Base-by-base conservation (phyloP, 2,329 filamentous ascomycete species). In the Geosmithia morbida region DNA sequence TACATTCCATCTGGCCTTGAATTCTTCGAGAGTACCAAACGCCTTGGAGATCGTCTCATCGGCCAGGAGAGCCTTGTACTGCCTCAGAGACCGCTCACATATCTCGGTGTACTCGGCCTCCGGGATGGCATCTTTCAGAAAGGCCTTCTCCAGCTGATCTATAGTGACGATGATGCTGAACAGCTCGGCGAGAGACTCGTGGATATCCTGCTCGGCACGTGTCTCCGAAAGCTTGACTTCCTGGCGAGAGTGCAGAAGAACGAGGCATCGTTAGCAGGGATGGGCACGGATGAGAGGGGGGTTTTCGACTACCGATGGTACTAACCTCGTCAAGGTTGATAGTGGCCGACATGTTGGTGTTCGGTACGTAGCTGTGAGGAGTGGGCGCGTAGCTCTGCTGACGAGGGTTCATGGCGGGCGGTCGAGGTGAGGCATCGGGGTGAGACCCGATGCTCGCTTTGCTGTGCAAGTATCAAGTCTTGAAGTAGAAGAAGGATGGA, bases 141-240 rank as follows among this genome's bases (percentile, higher is more conserved):
- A 98, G 1, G 90, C 94, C 63, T 94, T 95, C 59, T 98, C 92
- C 2, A 98, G 77, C 53, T 94, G 88, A 61, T 98, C 92, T 2
- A 98, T 72, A 0, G 92, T 97, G 51, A 96, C 78, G 39, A 98
- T 90, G 54, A 98, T 97, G 67, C 89, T 95, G 66, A 97, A 98
- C 20, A 98, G 82, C 66, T 98, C 92, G 48, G 90, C 92, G 14
- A 98, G 79, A 1, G 92, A 97, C 60, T 97, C 92, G 63, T 96
- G 87, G 1, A 97, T 73, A 61, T 98, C 89, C 51, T 90, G 83
- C 67, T 97, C 90, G 41, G 86, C 83, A 55, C 85, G 81, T 19
- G 83, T 94, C 40, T 86, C 83, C 45, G 87, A 81, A 50, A 98
- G 77, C 66, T 95, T 95, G 56, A 96, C 88, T 73, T 97, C 92